Base-by-base conservation (phyloP, 106 monocot species). In the Dioscorea zingiberensis region DNA sequence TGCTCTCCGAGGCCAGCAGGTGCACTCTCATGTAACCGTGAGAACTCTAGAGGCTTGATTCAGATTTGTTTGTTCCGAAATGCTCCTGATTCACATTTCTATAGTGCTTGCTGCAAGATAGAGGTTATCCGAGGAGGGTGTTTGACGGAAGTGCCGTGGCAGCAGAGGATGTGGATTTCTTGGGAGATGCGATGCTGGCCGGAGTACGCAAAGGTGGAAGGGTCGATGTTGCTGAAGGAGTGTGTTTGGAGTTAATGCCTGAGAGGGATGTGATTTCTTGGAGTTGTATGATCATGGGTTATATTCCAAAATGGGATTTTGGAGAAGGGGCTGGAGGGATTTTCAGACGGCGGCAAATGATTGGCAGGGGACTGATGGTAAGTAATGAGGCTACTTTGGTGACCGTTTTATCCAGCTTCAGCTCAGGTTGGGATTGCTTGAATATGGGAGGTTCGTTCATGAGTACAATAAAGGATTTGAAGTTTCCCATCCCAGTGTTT, bases 21-120 rank as follows among this genome's bases (percentile, higher is more conserved):
- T 63, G 14, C 63, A 63, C 22, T 13, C 19, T 29, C 63, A 63
- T 21, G 63, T 63, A 19, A n/a, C n/a, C n/a, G 44, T 63, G 1
- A 46, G n/a, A 45, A 21, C 21, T 63, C n/a, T n/a, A n/a, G n/a
- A 44, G 44, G 0, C 44, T 44, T 13, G 63, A 63, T 17, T 21
- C 12, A 9, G 63, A 63, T 45, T 63, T 63, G 63, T 63, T 63
- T 19, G 45, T 63, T 12, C n/a, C 28, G 45, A n/a, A 63, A 63
- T 45, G 38, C 63, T 45, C n/a, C 45, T 63, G 63, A 63, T 63
- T 32, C n/a, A n/a, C 63, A 63, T 21, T 63, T 63, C 38, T 63
- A 63, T 12, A 63, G 38, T 21, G 63, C 27, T 27, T 63, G 63
- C n/a, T 10, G 28, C 44, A 44, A 63, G 45, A 46, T 63, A 18